Evolutionary conservation across 257 asterid genomes (phyloP).

Genomic region (Hygrophila difformis): DNA sequence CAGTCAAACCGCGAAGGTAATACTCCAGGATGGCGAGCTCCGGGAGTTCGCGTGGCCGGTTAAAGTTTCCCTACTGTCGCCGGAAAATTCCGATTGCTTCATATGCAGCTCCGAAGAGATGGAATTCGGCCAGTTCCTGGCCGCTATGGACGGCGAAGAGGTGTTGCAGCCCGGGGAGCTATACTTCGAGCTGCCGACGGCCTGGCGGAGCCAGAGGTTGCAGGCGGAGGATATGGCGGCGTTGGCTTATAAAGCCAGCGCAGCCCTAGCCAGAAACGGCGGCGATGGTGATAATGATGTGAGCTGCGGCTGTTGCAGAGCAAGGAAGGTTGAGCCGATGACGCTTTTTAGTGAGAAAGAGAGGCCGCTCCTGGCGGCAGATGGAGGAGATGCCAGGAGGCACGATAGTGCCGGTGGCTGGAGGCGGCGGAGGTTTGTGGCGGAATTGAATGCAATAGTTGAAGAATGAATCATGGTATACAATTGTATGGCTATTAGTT

Average conservation of each 20-base stretch:
- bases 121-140: conserved; percentile 47
- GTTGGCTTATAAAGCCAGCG: conserved; percentile 65
- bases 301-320: conserved; percentile 22
- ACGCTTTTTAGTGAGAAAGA: conserved; percentile 24
- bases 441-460: conserved; percentile 39
- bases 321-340: conserved; percentile 14
- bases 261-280: conserved; percentile 31
- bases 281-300: conserved; percentile 25
- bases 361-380: conserved; percentile 22
- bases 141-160: conserved; percentile 42
- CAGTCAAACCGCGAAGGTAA: conserved; percentile 48
- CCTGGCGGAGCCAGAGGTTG: conserved; percentile 39
- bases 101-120: conserved; percentile 77
- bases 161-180: conserved; percentile 64
- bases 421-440: conserved; percentile 36
- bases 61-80: conserved; percentile 38
- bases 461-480: conserved; percentile 33
- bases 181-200: conserved; percentile 59
- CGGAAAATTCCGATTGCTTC: conserved; percentile 35
- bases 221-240: conserved; percentile 78
- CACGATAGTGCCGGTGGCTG: conserved; percentile 17
- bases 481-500: no score
- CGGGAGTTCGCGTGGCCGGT: conserved; percentile 64
- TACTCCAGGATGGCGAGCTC: conserved; percentile 45
- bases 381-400: conserved; percentile 11